phyloP scores from a whole-genome alignment of 306 rosid genomes.

The Hippophae rhamnoides region DNA sequence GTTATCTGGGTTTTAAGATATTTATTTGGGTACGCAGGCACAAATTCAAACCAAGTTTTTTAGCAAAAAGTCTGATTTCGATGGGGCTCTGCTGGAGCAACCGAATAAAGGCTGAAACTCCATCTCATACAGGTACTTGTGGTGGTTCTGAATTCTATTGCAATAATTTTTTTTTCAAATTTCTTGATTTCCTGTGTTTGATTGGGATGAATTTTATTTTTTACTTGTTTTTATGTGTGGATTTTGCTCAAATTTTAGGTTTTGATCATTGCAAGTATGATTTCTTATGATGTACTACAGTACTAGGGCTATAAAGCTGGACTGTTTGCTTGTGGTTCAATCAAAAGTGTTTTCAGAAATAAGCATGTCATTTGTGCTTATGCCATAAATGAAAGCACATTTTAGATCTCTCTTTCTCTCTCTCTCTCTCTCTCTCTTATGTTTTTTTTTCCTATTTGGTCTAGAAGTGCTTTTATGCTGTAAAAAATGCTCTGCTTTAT shows the following conservation, averaged over 20 bases:
- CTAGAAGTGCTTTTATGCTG: too few species aligned
- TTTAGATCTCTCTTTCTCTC: too few species aligned
- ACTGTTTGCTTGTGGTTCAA: too few species aligned
- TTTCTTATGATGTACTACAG: too few species aligned
- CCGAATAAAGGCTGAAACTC: constrained; percentile 55
- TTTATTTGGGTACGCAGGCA: background rate
- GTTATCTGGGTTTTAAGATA: constrained; percentile 12
- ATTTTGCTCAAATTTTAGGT: background rate
- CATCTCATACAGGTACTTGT: constrained; percentile 50
- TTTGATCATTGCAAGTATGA: background rate
- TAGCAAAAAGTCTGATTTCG: constrained; percentile 24
- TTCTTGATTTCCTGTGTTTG: background rate
- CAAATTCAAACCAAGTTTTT: constrained; percentile 6
- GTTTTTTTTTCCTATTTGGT: too few species aligned
- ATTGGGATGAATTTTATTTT: background rate
- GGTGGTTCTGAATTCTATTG: constrained; percentile 1
- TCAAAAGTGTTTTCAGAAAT: too few species aligned
- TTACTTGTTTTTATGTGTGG: background rate
- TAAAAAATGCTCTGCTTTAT: too few species aligned
- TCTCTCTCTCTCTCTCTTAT: too few species aligned
- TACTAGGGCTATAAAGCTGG: too few species aligned
- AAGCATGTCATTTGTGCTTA: too few species aligned
- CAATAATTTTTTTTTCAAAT: background rate
- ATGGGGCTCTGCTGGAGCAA: constrained; percentile 98
- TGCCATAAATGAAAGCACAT: too few species aligned